phyloP scores from a whole-genome alignment of 225 moss, liverwort and hornwort genomes.

The Ulota crispa region DNA sequence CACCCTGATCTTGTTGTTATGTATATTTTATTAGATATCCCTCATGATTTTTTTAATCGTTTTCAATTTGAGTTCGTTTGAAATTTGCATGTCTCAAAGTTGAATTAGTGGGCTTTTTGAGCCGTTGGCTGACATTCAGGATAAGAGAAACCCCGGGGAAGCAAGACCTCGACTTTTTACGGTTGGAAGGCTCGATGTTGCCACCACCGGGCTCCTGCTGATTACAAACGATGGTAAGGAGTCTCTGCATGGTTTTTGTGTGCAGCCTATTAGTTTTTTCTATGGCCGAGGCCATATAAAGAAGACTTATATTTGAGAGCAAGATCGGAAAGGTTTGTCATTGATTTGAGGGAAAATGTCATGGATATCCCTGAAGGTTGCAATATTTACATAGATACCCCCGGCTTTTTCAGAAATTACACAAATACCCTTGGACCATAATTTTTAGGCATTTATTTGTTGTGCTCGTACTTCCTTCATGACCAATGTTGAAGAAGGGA shows the following conservation, averaged over 20 bases:
- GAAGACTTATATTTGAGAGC: not conserved
- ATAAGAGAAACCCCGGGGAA: conserved; percentile 76
- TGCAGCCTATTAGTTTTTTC: conserved; percentile 3
- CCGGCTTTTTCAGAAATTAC: too few relatives aligned
- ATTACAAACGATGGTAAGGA: conserved; percentile 89
- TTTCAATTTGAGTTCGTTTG: conserved; percentile 4
- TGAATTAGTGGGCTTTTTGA: not conserved
- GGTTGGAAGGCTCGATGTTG: conserved; percentile 95
- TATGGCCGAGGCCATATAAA: not conserved
- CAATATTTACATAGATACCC: too few relatives aligned
- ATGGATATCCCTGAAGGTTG: too few relatives aligned
- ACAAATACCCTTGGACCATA: too few relatives aligned
- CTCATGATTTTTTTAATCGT: conserved; percentile 13
- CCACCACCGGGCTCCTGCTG: conserved; percentile 85
- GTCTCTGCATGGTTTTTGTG: not conserved
- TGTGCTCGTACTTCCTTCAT: too few relatives aligned
- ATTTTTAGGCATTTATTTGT: too few relatives aligned
- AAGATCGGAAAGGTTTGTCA: not conserved
- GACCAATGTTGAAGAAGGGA: too few relatives aligned
- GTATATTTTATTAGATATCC: not conserved
- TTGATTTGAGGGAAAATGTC: not conserved
- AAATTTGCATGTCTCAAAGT: not conserved
- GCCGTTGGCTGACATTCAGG: conserved; percentile 40
- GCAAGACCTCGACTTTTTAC: conserved; percentile 90
- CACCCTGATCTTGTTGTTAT: conserved; percentile 10